These are phyloP conservation scores for Lasiodiplodia citricola DNA, from an alignment of 2,329 filamentous ascomycete species.

Conservation along the genomic window DNA sequence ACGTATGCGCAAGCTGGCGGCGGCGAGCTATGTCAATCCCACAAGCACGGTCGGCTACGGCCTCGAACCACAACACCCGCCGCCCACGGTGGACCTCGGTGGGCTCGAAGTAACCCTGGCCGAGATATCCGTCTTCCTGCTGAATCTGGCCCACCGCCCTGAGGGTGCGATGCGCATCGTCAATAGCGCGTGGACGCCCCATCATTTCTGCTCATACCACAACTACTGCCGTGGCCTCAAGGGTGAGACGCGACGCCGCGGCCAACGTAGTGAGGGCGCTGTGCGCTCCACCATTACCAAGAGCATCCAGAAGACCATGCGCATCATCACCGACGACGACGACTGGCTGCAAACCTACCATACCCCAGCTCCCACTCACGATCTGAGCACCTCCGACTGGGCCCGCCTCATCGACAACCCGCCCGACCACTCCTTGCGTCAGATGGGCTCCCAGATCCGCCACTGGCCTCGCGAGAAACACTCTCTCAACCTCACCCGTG, in stretches of 20 bases:
- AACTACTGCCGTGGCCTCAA: constrained; percentile 4
- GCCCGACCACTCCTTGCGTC: background rate
- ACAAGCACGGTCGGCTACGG: background rate
- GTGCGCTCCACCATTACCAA: constrained; percentile 14
- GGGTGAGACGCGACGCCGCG: constrained; percentile 2
- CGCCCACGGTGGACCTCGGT: background rate
- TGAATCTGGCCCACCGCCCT: constrained; percentile 10
- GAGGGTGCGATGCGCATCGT: background rate
- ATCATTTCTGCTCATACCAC: background rate
- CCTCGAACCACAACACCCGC: background rate
- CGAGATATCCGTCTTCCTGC: constrained; percentile 12
- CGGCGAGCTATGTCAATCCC: background rate
- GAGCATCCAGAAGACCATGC: constrained; percentile 13
- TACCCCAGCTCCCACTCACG: background rate
- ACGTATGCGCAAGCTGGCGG: background rate
- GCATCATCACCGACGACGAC: background rate
- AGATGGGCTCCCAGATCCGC: background rate
- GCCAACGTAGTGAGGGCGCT: constrained; percentile 3
- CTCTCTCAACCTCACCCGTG: constrained; percentile 5
- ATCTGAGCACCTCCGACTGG: constrained; percentile 7
- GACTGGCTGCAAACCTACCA: background rate
- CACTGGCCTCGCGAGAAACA: constrained; percentile 12
- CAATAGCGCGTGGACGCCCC: background rate
- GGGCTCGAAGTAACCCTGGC: constrained; percentile 10
- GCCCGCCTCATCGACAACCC: background rate